These are phyloP conservation scores for Zygoascus sp. DNA, from an alignment of 1,139 yeast genomes.

Conservation along the genomic window DNA sequence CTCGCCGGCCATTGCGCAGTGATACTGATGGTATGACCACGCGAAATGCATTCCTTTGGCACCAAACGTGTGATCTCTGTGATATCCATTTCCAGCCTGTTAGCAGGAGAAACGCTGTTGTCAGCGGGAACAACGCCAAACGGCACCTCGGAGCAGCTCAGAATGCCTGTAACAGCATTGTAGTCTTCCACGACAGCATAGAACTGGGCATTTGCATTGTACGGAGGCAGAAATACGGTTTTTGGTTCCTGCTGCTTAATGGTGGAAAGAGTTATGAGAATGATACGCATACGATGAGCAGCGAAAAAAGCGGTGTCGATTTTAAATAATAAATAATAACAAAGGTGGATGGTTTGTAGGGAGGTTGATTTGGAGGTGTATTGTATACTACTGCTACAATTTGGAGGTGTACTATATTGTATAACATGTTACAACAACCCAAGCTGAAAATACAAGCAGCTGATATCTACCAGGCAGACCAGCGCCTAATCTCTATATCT, in stretches of 20 bases:
- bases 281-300: slow-evolving; percentile 12
- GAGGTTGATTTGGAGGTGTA: not conserved
- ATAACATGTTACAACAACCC: too few relatives aligned
- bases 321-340: not conserved
- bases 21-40: slow-evolving; percentile 12
- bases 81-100: slow-evolving; percentile 5
- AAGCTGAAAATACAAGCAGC: too few relatives aligned
- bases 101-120: not conserved
- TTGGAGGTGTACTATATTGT: too few relatives aligned
- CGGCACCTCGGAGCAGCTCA: slow-evolving; percentile 2
- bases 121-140: slow-evolving; percentile 4
- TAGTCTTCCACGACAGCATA: slow-evolving; percentile 11
- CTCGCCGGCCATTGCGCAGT: slow-evolving; percentile 13
- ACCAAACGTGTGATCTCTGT: not conserved
- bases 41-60: not conserved
- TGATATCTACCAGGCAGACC: too few relatives aligned
- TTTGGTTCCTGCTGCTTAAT: slow-evolving; percentile 2
- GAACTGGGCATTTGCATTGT: slow-evolving; percentile 7
- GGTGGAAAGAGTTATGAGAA: slow-evolving; percentile 4
- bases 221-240: slow-evolving; percentile 6
- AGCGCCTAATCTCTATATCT: too few relatives aligned
- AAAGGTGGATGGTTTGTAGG: not conserved
- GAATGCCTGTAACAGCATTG: not conserved
- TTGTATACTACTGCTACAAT: too few relatives aligned
- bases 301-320: too few relatives aligned